A percentile compares a stretch with the other conserved stretches of the same genome.
phyloP scores from a whole-genome alignment of 2,329 filamentous ascomycete species.

The Claviceps sp. region DNA sequence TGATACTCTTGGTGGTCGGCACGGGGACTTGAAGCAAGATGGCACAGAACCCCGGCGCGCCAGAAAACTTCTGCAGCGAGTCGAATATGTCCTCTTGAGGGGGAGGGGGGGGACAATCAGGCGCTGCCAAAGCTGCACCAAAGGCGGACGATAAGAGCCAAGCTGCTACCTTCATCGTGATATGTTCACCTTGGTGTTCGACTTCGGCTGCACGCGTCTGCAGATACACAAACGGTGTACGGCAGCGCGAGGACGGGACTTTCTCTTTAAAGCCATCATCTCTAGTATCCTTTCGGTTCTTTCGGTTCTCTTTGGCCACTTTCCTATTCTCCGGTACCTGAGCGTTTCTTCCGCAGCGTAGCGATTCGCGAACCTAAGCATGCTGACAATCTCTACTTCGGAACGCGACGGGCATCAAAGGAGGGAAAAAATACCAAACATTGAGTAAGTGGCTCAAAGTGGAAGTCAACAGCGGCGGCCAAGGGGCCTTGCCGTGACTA shows the following conservation, averaged over 20 bases:
- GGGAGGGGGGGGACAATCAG: background rate
- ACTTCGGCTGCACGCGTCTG: no score
- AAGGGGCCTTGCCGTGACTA: background rate
- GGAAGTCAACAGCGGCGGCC: background rate
- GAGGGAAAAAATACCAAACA: no score
- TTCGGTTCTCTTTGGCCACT: no score
- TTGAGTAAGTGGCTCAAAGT: background rate
- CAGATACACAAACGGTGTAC: no score
- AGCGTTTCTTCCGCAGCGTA: no score
- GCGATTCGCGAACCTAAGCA: no score
- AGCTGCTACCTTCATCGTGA: background rate
- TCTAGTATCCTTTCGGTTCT: no score
- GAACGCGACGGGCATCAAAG: no score
- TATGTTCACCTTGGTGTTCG: background rate
- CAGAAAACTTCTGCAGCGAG: background rate
- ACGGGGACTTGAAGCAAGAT: background rate
- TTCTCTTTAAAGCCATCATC: no score
- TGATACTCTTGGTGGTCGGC: background rate
- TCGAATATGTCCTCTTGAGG: background rate
- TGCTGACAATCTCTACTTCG: no score
- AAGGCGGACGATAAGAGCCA: background rate
- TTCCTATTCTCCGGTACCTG: no score
- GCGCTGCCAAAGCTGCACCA: background rate
- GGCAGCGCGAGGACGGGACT: no score
- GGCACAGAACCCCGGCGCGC: background rate